Conservation (phyloP, 768 basidiomycete genomes). For the Pleurotus salmoneostramineus region DNA sequence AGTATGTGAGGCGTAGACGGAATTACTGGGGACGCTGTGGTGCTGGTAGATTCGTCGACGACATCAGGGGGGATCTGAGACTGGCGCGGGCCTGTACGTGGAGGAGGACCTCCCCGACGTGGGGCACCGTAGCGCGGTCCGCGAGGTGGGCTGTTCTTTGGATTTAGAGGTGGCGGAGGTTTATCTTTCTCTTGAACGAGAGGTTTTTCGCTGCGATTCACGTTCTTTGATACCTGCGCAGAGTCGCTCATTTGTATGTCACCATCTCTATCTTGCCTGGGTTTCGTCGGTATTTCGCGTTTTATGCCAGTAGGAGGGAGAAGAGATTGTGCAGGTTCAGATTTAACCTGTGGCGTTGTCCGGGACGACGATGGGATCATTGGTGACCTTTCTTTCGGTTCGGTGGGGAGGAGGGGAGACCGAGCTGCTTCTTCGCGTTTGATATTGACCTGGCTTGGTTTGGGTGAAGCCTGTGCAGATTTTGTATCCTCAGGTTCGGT, state of each 20-base stretch:
- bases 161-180: not conserved
- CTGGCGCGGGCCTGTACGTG: not conserved
- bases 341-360: not conserved
- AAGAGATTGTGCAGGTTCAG: not conserved
- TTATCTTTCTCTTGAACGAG: too few relatives aligned
- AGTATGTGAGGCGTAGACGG: not conserved
- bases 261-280: not conserved
- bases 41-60: not conserved
- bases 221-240: not conserved
- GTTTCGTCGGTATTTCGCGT: not conserved
- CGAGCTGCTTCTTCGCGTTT: too few relatives aligned
- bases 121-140: constrained; percentile 12
- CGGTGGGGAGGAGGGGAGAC: too few relatives aligned
- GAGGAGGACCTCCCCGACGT: not conserved
- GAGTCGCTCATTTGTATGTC: not conserved
- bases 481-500: not conserved
- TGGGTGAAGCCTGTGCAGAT: too few relatives aligned
- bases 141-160: constrained; percentile 34
- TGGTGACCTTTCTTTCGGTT: too few relatives aligned
- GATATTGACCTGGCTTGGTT: too few relatives aligned
- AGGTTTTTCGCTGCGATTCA: too few relatives aligned
- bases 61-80: not conserved
- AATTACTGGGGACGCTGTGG: constrained; percentile 1
- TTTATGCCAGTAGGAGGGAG: not conserved
- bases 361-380: too few relatives aligned